These are phyloP conservation scores for Trichocladium antarcticum DNA, from an alignment of 495 filamentous ascomycete species.

Conservation along the genomic window DNA sequence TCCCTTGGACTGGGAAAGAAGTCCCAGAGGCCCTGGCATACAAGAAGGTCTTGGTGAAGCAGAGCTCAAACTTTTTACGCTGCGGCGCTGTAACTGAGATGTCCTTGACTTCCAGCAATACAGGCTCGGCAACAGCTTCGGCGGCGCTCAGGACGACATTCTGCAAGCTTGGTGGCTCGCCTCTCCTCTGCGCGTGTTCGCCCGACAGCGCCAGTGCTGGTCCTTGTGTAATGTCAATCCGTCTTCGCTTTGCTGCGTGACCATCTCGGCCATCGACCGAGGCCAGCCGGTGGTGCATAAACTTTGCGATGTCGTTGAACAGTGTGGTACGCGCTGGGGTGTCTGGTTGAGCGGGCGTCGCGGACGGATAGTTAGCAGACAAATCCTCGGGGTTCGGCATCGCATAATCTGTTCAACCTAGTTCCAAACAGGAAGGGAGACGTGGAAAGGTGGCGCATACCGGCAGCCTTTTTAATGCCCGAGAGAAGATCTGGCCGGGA, in stretches of 20 bases:
- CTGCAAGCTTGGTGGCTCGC: conserved; percentile 1
- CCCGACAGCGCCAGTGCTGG: conserved; percentile 16
- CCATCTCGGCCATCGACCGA: conserved; percentile 17
- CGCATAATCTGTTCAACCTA: neutral
- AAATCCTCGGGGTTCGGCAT: neutral
- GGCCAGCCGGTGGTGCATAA: conserved; percentile 34
- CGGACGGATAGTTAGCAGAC: conserved; percentile 2
- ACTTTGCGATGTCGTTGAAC: conserved; percentile 45
- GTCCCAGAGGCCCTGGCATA: conserved; percentile 56
- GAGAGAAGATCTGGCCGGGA: conserved; percentile 36
- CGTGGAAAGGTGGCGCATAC: conserved; percentile 18
- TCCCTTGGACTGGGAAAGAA: conserved; percentile 55
- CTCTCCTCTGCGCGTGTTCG: conserved; percentile 6
- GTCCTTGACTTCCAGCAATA: conserved; percentile 54
- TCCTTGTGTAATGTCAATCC: conserved; percentile 34
- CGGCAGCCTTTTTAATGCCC: conserved; percentile 35
- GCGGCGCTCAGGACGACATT: conserved; percentile 11
- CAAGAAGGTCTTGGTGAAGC: conserved; percentile 55
- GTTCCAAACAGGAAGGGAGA: neutral
- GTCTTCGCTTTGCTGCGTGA: conserved; percentile 39
- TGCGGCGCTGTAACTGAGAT: conserved; percentile 70
- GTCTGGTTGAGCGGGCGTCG: conserved; percentile 21
- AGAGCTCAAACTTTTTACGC: conserved; percentile 82
- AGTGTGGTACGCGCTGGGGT: conserved; percentile 35
- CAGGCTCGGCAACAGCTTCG: conserved; percentile 34